A percentile compares a stretch with the other conserved stretches of the same genome.
phyloP scores from a whole-genome alignment of 2,329 filamentous ascomycete genomes.

The Talaromyces sp. region DNA sequence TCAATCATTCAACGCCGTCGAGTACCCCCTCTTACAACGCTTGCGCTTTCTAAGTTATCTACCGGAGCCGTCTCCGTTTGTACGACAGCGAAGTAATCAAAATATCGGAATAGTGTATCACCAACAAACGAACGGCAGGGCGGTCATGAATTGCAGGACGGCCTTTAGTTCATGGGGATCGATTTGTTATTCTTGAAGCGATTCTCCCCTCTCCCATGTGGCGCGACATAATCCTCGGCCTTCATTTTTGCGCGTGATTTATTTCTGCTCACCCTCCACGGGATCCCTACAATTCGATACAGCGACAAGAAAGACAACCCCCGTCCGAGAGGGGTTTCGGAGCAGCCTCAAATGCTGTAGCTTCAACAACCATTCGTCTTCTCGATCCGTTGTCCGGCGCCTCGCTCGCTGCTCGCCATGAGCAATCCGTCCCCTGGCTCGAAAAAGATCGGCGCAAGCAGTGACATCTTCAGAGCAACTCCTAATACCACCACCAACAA shows the following conservation, averaged over 20 bases:
- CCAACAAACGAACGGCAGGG: not conserved
- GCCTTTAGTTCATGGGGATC: slow-evolving; percentile 6
- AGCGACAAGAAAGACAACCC: not conserved
- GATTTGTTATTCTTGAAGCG: slow-evolving; percentile 10
- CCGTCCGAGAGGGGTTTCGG: not conserved
- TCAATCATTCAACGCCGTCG: not conserved
- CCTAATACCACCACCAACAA: not conserved
- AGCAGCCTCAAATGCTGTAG: slow-evolving; percentile 3
- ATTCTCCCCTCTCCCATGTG: not conserved
- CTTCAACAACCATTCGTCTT: not conserved
- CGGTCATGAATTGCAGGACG: slow-evolving; percentile 10
- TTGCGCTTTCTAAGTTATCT: not conserved
- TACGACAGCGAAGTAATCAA: not conserved
- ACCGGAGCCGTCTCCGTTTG: not conserved
- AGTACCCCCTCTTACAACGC: not conserved
- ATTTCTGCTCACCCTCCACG: not conserved
- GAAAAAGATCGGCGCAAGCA: slow-evolving; percentile 30
- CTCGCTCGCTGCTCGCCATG: slow-evolving; percentile 37
- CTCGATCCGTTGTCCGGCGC: not conserved
- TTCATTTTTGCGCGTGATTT: not conserved
- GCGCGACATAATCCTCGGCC: not conserved
- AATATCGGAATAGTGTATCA: not conserved
- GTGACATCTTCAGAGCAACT: slow-evolving; percentile 11
- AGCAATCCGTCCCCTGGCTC: slow-evolving; percentile 37
- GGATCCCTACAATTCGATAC: not conserved